Evolutionary conservation across 805 yeast genomes (phyloP), one percentile per base, ranked within the genome.

Genomic region (Ogataea thermomethanolica): DNA sequence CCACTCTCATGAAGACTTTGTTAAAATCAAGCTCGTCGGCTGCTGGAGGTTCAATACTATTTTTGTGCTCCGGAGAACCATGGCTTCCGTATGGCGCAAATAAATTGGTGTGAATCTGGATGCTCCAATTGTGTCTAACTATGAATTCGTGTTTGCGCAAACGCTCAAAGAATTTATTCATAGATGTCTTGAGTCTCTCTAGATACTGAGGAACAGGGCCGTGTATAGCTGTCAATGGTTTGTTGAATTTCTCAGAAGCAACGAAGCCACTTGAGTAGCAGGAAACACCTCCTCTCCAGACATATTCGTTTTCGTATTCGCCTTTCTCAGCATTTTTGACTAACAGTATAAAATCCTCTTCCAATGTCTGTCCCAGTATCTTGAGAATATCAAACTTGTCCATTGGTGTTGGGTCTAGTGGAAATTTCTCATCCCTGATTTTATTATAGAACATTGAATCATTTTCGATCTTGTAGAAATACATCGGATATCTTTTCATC

Each of bases 221-320:
- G 54, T 84, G 95, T 44, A 84, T 74, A 33, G 57, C 64, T 0
- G 84, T 74, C 28, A 84, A 60, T 2, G 82, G 78, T 49, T 67
- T 60, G 51, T 78, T 65, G 46, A 75, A 68, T 46, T 75, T 71
- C 8, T 55, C 61, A 4, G 69, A 59, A 4, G 91, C 90, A 53
- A 78, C 78, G 59, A 84, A 84, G 2, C 91, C 91, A 1, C 82
- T 77, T 1, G 91, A 87, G 50, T 81, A 81, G 7, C 79, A 78
- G 17, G 79, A 71, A 3, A 73, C 63, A 7, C 79, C 76, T 0
- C 78, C 79, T 37, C 81, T 66, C 30, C 80, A 56, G 21, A 71
- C 65, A 54, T 81, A 84, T 50, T 81, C 89, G 40, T 74, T 76
- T 25, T 58, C 59, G 21, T 53, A 62, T 9, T 51, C 54, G 20